phyloP scores from a whole-genome alignment of 371 early-diverging fungal species.

The Gilbertella persicaria region DNA sequence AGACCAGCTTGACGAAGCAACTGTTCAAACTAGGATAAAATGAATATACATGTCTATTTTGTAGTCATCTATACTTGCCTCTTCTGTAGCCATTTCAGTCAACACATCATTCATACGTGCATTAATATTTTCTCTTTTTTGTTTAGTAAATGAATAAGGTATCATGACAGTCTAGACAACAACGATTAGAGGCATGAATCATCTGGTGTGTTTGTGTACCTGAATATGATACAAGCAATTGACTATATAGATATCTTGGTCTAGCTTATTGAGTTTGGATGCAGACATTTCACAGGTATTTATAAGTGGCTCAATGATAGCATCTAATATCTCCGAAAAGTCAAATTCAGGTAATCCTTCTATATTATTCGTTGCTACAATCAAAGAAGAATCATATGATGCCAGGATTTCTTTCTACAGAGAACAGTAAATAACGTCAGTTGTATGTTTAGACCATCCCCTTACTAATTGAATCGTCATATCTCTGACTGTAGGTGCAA shows the following conservation, averaged over 20 bases:
- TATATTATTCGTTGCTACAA: slow-evolving; percentile 37
- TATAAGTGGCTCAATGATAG: slow-evolving; percentile 73
- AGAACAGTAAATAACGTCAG: neutral
- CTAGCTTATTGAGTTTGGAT: slow-evolving; percentile 51
- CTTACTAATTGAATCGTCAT: slow-evolving; percentile 67
- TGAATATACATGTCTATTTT: neutral
- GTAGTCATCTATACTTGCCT: slow-evolving; percentile 28
- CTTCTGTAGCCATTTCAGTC: slow-evolving; percentile 38
- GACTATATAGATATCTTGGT: slow-evolving; percentile 71
- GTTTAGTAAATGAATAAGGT: slow-evolving; percentile 37
- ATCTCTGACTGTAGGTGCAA: slow-evolving; percentile 67
- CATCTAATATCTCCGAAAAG: slow-evolving; percentile 65
- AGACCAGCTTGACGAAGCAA: slow-evolving; percentile 53
- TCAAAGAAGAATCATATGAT: slow-evolving; percentile 74
- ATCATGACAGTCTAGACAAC: slow-evolving; percentile 20
- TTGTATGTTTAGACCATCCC: neutral
- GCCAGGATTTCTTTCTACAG: slow-evolving; percentile 82
- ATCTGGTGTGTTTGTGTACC: slow-evolving; percentile 34
- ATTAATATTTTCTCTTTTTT: slow-evolving; percentile 31
- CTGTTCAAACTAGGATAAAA: slow-evolving; percentile 27
- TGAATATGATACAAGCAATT: slow-evolving; percentile 76
- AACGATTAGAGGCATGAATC: neutral
- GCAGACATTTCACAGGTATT: slow-evolving; percentile 72
- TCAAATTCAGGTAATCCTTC: slow-evolving; percentile 51
- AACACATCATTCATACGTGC: slow-evolving; percentile 32